These are phyloP conservation scores for Shiraia sp. DNA, from an alignment of 2,329 filamentous ascomycete species.

Conservation along the genomic window DNA sequence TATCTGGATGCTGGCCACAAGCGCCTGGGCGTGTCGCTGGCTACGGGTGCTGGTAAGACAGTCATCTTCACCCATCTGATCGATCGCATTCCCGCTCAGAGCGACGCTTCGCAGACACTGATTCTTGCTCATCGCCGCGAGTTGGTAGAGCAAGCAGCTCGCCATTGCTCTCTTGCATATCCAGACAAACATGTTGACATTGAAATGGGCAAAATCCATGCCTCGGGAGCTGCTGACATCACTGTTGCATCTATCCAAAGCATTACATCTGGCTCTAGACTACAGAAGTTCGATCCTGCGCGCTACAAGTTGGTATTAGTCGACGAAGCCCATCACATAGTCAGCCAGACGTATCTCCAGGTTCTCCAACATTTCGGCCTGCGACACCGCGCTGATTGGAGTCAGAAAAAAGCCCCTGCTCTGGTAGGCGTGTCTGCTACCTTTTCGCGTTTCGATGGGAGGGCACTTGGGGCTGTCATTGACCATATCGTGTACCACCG, in stretches of 20 bases:
- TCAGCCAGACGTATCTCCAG: conserved; percentile 77
- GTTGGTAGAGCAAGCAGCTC: conserved; percentile 89
- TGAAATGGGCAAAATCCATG: conserved; percentile 81
- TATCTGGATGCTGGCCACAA: conserved; percentile 73
- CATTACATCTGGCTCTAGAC: conserved; percentile 73
- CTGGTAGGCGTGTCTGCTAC: conserved; percentile 90
- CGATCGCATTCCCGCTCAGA: conserved; percentile 66
- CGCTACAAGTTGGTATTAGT: conserved; percentile 89
- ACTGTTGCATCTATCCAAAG: conserved; percentile 90
- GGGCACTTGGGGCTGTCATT: conserved; percentile 80
- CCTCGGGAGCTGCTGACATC: conserved; percentile 83
- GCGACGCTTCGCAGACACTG: conserved; percentile 73
- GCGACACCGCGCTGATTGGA: conserved; percentile 50
- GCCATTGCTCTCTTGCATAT: conserved; percentile 80
- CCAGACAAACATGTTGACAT: conserved; percentile 81
- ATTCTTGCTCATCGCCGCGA: conserved; percentile 92
- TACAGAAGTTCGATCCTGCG: conserved; percentile 79
- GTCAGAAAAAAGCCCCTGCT: conserved; percentile 44
- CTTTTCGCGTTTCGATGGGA: conserved; percentile 78
- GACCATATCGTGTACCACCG: conserved; percentile 97
- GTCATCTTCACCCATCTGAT: conserved; percentile 98
- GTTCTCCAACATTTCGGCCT: conserved; percentile 80
- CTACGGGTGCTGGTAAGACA: conserved; percentile 88
- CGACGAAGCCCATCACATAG: conserved; percentile 96
- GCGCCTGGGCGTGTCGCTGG: conserved; percentile 80